phyloP scores from a whole-genome alignment of 148 eudicot species.

The Rhododendron williamsianum region DNA sequence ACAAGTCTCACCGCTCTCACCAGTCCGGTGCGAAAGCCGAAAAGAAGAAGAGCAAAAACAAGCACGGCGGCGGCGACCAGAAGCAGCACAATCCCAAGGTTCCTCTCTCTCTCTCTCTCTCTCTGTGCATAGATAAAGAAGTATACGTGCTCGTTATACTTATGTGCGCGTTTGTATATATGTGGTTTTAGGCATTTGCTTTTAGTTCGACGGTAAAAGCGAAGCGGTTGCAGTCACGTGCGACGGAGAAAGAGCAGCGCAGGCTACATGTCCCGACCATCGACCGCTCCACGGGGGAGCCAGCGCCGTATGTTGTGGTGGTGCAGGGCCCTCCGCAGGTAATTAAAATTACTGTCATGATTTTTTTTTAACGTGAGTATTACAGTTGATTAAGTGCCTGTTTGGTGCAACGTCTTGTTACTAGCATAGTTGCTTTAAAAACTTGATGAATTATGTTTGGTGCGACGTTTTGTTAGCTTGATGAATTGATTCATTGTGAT shows the following conservation, averaged over 20 bases:
- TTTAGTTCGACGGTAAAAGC: constrained; percentile 73
- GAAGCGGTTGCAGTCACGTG: constrained; percentile 57
- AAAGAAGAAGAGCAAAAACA: constrained; percentile 34
- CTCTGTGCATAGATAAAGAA: background rate
- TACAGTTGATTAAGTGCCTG: background rate
- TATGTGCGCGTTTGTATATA: background rate
- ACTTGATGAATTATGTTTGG: background rate
- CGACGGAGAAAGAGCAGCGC: constrained; percentile 85
- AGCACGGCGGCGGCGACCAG: constrained; percentile 28
- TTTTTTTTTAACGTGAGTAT: background rate
- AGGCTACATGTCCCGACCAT: constrained; percentile 72
- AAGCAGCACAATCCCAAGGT: constrained; percentile 73
- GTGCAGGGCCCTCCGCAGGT: constrained; percentile 97
- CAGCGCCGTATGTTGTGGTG: constrained; percentile 76
- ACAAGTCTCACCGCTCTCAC: constrained; percentile 54
- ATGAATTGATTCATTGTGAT: background rate
- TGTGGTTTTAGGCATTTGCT: constrained; percentile 59
- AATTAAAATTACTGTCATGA: background rate
- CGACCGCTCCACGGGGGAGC: constrained; percentile 70
- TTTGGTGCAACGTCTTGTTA: background rate
- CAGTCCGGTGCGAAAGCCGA: constrained; percentile 61
- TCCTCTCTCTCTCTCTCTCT: background rate
- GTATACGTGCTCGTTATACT: background rate
- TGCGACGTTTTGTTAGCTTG: background rate
- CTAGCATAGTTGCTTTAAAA: background rate